Base-by-base conservation (phyloP, 2,329 filamentous ascomycete genomes). In the Rugonectria rugulosa region DNA sequence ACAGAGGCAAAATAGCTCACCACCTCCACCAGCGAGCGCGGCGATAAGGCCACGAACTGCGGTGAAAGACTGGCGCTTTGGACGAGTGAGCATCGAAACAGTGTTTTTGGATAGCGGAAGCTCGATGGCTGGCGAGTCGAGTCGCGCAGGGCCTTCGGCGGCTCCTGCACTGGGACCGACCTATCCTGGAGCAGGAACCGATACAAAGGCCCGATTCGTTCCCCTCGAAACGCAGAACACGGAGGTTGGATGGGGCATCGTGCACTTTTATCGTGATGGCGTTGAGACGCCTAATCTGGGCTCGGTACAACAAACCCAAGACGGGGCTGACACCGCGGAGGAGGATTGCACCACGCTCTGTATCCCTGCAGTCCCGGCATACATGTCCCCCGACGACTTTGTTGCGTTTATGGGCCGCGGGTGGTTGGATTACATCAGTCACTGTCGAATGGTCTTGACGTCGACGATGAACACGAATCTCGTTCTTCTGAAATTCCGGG, bases 401-500 rank as follows among this genome's bases (percentile, higher is more conserved):
- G 77, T 98, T 61, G 93, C 92, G 0, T 98, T 96, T 66, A 85
- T 98, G 6, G 95, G 95, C 4, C 91, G 97, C 71, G 87, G 87
- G 69, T 97, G 94, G 72, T 85, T 90, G 71, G 86, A 90, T 54
- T 85, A 93, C 57, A 91, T 99, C 55, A 95, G 89, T 66, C 95
- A 99, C 77, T 97, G 97, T 70, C 83, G 95, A 48, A 92, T 99
- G 85, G 90, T 99, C 52, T 88, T 92, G 80, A 98, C 95, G 1
- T 90, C 89, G 49, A 84, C 88, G 60, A 88, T 92, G 72, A 97
- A 96, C 73, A 86, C 93, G 59, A 98, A 98, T 76, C 90, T 99
- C 81, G 94, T 96, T 21, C 80, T 99, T 58, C 90, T 99, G 84
- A 97, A 97, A 76, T 97, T 98, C 71, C 84, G 91, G 42, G 87